A percentile compares a stretch with the other conserved stretches of the same genome.
Evolutionary conservation across 208 protist genomes (phyloP).

Genomic region (Leishmania tarentolae): DNA sequence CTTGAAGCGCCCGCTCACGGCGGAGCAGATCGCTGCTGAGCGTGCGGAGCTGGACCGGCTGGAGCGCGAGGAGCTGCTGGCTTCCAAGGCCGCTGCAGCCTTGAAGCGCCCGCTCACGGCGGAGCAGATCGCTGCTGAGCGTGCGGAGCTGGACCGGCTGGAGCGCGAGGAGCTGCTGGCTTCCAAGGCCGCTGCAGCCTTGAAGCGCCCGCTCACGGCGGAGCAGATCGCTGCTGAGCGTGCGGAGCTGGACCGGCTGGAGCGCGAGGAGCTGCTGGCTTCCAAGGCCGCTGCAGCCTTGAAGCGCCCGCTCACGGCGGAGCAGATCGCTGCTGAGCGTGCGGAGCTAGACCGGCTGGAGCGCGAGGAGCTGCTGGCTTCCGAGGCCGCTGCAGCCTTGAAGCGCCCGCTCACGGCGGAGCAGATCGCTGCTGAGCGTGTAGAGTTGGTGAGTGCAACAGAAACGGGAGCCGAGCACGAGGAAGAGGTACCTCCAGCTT

Average conservation of each 20-base stretch:
- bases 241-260: conserved; percentile 1
- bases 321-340: conserved; percentile 4
- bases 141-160: conserved; percentile 6
- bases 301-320: conserved; percentile 7
- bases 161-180: background rate
- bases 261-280: background rate
- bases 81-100: background rate
- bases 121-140: conserved; percentile 13
- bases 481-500: background rate
- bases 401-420: conserved; percentile 9
- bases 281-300: background rate
- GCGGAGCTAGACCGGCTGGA: background rate
- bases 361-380: background rate
- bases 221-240: conserved; percentile 4
- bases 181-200: background rate
- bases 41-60: conserved; percentile 5
- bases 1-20: conserved; percentile 4
- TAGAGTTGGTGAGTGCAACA: background rate
- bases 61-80: background rate
- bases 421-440: conserved; percentile 5
- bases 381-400: background rate
- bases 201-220: background rate
- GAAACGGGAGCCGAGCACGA: too few species aligned
- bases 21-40: conserved; percentile 10
- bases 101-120: conserved; percentile 2